A percentile compares a stretch with the other conserved stretches of the same genome.
phyloP scores from a whole-genome alignment of 768 basidiomycete genomes.

The Lactarius hatsudake region DNA sequence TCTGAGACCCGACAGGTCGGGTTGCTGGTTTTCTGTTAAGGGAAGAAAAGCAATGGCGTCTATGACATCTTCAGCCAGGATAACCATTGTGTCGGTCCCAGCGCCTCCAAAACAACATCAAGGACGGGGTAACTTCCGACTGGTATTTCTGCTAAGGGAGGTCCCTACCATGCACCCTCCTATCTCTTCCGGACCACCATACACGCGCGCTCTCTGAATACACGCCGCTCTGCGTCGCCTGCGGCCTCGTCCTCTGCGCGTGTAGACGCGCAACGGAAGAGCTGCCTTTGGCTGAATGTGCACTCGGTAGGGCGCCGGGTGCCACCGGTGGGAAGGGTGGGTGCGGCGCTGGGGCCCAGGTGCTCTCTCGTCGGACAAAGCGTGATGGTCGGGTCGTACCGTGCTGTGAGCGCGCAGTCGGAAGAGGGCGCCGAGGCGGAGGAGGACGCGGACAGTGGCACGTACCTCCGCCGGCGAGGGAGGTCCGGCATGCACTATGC shows the following conservation, averaged over 20 bases:
- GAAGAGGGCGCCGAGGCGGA: background rate
- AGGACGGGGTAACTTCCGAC: no score
- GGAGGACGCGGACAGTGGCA: background rate
- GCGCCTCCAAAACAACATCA: no score
- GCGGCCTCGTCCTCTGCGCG: constrained; percentile 26
- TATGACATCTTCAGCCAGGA: no score
- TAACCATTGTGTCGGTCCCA: no score
- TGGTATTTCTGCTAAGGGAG: constrained; percentile 27
- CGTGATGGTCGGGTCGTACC: constrained; percentile 15
- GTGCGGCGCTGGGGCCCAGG: background rate
- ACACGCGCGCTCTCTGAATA: constrained; percentile 20
- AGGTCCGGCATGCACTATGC: constrained; percentile 19
- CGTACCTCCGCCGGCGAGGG: constrained; percentile 22
- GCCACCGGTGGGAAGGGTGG: background rate
- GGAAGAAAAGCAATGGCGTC: no score
- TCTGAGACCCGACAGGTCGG: background rate
- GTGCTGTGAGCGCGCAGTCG: no score
- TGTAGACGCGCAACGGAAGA: constrained; percentile 8
- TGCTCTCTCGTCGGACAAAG: constrained; percentile 12
- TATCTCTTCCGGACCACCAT: background rate
- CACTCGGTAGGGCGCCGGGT: constrained; percentile 3
- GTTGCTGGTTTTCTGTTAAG: background rate
- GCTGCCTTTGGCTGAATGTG: constrained; percentile 10
- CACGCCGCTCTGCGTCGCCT: constrained; percentile 24
- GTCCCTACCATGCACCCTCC: background rate